Evolutionary conservation across 2,329 filamentous ascomycete genomes (phyloP).

Genomic region (Aspergillus nomiae): DNA sequence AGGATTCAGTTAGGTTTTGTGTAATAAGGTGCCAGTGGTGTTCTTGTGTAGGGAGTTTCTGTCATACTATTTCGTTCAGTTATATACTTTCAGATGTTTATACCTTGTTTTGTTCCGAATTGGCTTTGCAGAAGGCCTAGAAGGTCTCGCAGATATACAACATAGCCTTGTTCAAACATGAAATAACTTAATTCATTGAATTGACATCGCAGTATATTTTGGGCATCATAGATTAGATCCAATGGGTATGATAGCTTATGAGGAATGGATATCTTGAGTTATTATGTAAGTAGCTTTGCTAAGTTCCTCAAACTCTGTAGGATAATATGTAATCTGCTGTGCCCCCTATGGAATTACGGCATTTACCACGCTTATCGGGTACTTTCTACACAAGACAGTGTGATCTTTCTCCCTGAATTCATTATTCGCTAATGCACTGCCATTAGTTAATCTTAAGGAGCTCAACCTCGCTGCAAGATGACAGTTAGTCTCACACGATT

Average conservation of each 20-base stretch:
- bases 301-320: not conserved
- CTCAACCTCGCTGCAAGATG: not conserved
- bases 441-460: not conserved
- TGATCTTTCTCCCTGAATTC: rapidly evolving
- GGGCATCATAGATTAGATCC: not conserved
- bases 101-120: not conserved
- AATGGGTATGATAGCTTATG: not conserved
- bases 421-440: rapidly evolving
- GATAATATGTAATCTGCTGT: not conserved
- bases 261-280: not conserved
- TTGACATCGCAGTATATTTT: not conserved
- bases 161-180: not conserved
- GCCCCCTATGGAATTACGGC: no score
- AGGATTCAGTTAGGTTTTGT: not conserved
- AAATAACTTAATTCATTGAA: not conserved
- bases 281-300: not conserved
- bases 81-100: not conserved
- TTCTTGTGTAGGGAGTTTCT: not conserved
- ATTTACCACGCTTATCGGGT: no score
- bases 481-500: not conserved
- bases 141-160: not conserved
- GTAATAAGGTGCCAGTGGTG: not conserved
- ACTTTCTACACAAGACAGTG: no score
- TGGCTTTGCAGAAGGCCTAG: not conserved
- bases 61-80: not conserved